Evolutionary conservation across 768 basidiomycete species (phyloP).

Genomic region (Amyloporia xantha): DNA sequence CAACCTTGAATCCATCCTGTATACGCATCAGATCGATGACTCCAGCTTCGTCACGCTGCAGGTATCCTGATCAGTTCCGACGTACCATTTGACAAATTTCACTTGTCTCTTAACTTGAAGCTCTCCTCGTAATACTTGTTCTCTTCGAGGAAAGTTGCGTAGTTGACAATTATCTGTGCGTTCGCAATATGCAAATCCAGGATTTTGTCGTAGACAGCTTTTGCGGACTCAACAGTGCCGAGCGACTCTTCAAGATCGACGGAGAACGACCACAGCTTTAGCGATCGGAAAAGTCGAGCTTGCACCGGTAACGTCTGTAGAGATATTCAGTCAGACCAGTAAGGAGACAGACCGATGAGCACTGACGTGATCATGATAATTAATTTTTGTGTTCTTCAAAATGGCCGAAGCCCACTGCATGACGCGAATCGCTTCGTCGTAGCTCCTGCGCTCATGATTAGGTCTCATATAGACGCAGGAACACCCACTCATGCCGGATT

Average conservation of each 20-base stretch:
- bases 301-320: conserved; percentile 76
- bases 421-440: conserved; percentile 89
- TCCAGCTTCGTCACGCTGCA: conserved; percentile 63
- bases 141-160: conserved; percentile 94
- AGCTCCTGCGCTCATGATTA: conserved; percentile 81
- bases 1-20: conserved; percentile 79
- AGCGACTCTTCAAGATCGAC: conserved; percentile 97
- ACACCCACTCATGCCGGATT: conserved; percentile 82
- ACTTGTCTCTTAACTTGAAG: conserved; percentile 66
- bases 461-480: background rate
- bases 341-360: conserved; percentile 9
- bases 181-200: conserved; percentile 96
- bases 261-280: conserved; percentile 99
- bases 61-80: conserved; percentile 36
- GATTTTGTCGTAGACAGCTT: conserved; percentile 93
- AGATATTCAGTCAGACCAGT: conserved; percentile 9
- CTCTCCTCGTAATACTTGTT: conserved; percentile 98
- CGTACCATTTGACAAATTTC: background rate
- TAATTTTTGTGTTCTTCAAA: conserved; percentile 85
- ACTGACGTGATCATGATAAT: conserved; percentile 90
- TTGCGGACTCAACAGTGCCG: conserved; percentile 86
- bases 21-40: conserved; percentile 63
- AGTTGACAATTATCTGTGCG: conserved; percentile 96
- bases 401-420: conserved; percentile 95
- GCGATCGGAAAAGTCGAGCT: conserved; percentile 88